Evolutionary conservation across 2,329 filamentous ascomycete species (phyloP), one percentile per base, ranked within the genome.

Genomic region (Ophiognomonia clavigignenti-juglandacearum): DNA sequence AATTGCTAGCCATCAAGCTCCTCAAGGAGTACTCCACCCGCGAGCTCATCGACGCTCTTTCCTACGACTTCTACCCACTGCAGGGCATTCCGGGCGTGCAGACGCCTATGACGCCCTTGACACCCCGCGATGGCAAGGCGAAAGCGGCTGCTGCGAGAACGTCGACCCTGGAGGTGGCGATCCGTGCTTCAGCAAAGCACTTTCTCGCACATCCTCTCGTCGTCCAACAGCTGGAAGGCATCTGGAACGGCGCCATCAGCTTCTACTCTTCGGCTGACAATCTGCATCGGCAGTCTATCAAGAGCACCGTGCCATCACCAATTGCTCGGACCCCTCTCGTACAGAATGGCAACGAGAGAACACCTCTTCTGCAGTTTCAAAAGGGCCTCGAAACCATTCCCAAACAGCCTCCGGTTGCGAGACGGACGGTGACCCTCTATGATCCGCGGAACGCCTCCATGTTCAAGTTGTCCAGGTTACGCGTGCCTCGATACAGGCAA

Each of bases 221-320:
- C 1, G 86, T 96, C 8, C 89, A 95, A 64, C 91, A 96, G 61
- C 74, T 97, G n/a, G 90, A 96, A 65, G 91, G 90, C 37, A 96
- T 97, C 52, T 97, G 92, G 92, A 92, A 89, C 18, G 92, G 92
- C 23, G 92, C 87, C 16, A 93, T 97, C 54, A 90, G 93, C 55
- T 96, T 97, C 61, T 90, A 96, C 65, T 93, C 89, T 2, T 82
- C 85, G 11, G 88, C 89, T 5, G 91, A 96, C 63, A 86, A 80
- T 54, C 70, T 96, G 20, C 92, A 96, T 63, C 83, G 89, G 39
- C 74, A 72, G 24, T 63, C 68, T 7, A 60, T 64, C 37, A 54
- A 56, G 53, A 39, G 53, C 18, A 43, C 46, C 2, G 19, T 45
- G 4, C 10, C 39, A 6, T 20, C 38, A 14, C 23, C 35, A 13